Evolutionary conservation across 768 basidiomycete genomes (phyloP), one percentile per base, ranked within the genome.

Genomic region (Boletus subparvulus): DNA sequence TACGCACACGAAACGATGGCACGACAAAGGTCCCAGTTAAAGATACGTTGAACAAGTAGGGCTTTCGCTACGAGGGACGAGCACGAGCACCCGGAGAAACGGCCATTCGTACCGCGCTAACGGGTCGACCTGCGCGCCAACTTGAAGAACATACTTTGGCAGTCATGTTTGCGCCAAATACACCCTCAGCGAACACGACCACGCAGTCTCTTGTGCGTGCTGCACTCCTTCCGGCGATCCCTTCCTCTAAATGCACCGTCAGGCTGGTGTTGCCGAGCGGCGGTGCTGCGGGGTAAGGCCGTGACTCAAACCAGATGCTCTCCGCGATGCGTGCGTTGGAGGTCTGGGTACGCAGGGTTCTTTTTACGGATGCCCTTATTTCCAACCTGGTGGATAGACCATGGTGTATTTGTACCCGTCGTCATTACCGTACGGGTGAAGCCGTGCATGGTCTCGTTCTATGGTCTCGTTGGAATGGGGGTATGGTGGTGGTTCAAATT

Each of bases 161-260:
- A 64, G 8, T 62, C 62, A 64, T 16, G 28, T 24, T 21, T 47
- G 47, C 3, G 19, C 43, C n/a, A 64, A 36, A 47, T 58, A 64
- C 16, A 19, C 2, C 43, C 35, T 37, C 36, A 61, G 47, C 12
- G 55, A 28, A 50, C 41, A 41, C 4, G 53, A 41, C 61, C 58
- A 60, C 3, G n/a, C 12, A 8, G 12, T 35, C 14, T 39, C 6
- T 19, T 37, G 35, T 17, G 19, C 19, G 8, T 4, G 5, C 9
- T 28, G 33, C 10, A 16, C 21, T 2, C 35, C 44, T 19, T 19
- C n/a, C 2, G 39, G n/a, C 39, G 10, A 19, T 8, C 44, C 26
- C 14, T 26, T 24, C 3, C 16, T 16, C 14, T 4, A 33, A 12
- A 6, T 2, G n/a, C 36, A 7, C 17, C 16, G n/a, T 9, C 19